Conservation (phyloP, 2,329 filamentous ascomycete genomes). For the Stachybotrys chartarum region DNA sequence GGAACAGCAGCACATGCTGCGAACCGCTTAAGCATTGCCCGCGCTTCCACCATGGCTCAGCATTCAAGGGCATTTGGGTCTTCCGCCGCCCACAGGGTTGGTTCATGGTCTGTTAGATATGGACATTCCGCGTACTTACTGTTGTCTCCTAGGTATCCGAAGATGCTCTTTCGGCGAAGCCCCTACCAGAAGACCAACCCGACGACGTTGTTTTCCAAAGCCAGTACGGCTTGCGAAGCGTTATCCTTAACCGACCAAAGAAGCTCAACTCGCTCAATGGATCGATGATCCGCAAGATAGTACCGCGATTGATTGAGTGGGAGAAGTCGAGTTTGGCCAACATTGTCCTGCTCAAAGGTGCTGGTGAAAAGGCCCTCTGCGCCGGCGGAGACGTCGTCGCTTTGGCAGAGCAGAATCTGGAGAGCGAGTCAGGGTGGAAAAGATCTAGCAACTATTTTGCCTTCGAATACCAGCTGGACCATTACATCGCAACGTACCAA, state of each 20-base stretch:
- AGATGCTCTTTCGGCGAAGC: conserved; percentile 35
- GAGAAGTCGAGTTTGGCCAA: conserved; percentile 91
- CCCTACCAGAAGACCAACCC: conserved; percentile 62
- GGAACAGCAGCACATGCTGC: conserved; percentile 40
- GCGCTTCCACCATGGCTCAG: conserved; percentile 62
- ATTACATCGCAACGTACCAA: conserved; percentile 84
- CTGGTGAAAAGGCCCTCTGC: conserved; percentile 79
- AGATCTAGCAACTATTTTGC: conserved; percentile 80
- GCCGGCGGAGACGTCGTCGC: conserved; percentile 85
- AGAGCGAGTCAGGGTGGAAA: conserved; percentile 62
- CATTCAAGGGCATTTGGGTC: conserved; percentile 65
- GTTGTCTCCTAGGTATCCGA: conserved; percentile 23
- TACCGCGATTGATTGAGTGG: conserved; percentile 86
- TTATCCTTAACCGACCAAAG: conserved; percentile 87
- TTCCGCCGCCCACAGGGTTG: conserved; percentile 22
- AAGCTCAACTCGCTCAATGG: conserved; percentile 90
- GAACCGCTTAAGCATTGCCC: conserved; percentile 31
- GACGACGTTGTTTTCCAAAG: conserved; percentile 92
- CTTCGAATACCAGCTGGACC: conserved; percentile 93
- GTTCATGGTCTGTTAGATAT: neutral
- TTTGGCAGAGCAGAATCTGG: conserved; percentile 66
- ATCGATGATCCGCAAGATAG: conserved; percentile 93
- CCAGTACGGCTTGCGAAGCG: conserved; percentile 80
- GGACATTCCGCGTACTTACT: neutral
- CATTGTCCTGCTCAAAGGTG: conserved; percentile 85